A percentile compares a stretch with the other conserved stretches of the same genome.
Evolutionary conservation across 2,329 filamentous ascomycete species (phyloP).

Genomic region (Ampelomyces quisqualis): DNA sequence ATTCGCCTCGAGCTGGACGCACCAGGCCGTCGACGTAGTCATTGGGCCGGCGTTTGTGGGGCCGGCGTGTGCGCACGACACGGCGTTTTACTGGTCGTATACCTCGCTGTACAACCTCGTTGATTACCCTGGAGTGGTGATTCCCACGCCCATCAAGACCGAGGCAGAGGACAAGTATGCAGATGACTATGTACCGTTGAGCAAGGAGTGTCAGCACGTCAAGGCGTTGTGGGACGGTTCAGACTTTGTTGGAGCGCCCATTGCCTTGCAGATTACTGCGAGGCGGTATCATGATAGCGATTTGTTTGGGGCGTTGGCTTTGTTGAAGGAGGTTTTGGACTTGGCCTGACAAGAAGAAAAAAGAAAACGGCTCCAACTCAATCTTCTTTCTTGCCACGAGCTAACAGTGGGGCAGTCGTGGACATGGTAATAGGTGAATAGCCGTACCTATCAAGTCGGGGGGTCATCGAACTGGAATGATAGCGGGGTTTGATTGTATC

Average conservation of each 20-base stretch:
- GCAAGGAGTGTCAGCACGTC: conserved; percentile 22
- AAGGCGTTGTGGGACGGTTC: conserved; percentile 20
- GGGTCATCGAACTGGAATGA: no score
- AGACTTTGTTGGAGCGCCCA: conserved; percentile 23
- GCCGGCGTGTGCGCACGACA: conserved; percentile 21
- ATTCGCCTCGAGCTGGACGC: conserved; percentile 20
- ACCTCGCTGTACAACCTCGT: conserved; percentile 22
- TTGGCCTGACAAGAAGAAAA: conserved; percentile 8
- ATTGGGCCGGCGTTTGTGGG: conserved; percentile 24
- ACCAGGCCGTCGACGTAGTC: conserved; percentile 24
- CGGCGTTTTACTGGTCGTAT: conserved; percentile 27
- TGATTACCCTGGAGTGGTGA: conserved; percentile 23
- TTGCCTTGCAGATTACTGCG: conserved; percentile 23
- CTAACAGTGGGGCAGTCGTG: no score
- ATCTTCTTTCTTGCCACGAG: no score
- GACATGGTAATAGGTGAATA: no score
- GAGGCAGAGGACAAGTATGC: conserved; percentile 17
- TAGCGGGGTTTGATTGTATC: no score
- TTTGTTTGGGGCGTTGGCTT: conserved; percentile 20
- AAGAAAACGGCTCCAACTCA: no score
- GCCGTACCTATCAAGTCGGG: no score
- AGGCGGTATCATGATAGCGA: conserved; percentile 25
- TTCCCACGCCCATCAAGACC: conserved; percentile 19
- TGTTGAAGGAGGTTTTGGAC: conserved; percentile 18
- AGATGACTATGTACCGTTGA: conserved; percentile 14